phyloP scores from a whole-genome alignment of 768 basidiomycete species.

The Phaffia australis region DNA sequence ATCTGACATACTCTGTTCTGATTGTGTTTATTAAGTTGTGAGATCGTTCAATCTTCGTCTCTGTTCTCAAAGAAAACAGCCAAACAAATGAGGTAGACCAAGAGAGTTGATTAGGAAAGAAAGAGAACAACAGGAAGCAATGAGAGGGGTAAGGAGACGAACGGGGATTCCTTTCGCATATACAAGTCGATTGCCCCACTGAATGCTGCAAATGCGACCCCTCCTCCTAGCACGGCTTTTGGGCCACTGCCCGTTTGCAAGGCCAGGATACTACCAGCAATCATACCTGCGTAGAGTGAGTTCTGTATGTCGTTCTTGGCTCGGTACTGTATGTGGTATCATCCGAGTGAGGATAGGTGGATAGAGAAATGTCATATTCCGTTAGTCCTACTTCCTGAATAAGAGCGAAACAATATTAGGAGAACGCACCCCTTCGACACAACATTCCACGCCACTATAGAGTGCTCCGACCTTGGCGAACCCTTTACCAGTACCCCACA shows the following conservation, averaged over 20 bases:
- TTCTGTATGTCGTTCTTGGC: conserved; percentile 93
- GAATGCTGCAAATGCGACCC: conserved; percentile 83
- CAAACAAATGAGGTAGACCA: too few species aligned
- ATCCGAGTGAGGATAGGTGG: not conserved
- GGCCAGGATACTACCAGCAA: conserved; percentile 79
- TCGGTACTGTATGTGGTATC: conserved; percentile 58
- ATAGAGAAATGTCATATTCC: not conserved
- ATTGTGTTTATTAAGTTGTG: too few species aligned
- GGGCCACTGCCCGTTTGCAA: conserved; percentile 62
- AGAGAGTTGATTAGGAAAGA: too few species aligned
- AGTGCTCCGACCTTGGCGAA: conserved; percentile 90
- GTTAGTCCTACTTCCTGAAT: not conserved
- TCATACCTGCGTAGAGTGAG: conserved; percentile 72
- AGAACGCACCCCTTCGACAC: conserved; percentile 78
- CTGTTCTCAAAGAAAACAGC: too few species aligned
- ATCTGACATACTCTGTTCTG: too few species aligned
- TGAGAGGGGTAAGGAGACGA: not conserved
- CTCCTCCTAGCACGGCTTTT: conserved; percentile 75
- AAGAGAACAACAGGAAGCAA: not conserved
- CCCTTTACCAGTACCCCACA: conserved; percentile 80
- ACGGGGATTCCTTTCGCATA: conserved; percentile 27
- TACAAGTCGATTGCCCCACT: conserved; percentile 72
- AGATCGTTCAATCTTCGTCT: too few species aligned
- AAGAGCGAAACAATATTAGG: not conserved
- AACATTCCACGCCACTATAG: conserved; percentile 90